Conservation (phyloP, 805 yeast genomes). For the Yamadazyma sp. region DNA sequence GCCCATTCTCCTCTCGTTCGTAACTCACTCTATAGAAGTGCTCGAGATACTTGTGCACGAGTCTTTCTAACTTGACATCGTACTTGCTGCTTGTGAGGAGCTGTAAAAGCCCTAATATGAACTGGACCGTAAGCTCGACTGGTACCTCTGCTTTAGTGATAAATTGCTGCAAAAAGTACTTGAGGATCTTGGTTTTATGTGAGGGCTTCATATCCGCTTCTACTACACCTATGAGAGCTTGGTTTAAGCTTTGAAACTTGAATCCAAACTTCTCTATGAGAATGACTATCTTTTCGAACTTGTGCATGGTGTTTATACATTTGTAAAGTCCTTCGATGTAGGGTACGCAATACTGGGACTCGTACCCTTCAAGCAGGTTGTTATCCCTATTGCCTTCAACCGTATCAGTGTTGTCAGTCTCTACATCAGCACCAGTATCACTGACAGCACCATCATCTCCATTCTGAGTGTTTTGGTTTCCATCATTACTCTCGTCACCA, state of each 20-base stretch:
- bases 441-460: no score
- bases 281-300: background rate
- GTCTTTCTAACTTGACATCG: constrained; percentile 3
- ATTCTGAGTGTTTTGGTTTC: constrained; percentile 1
- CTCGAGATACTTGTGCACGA: constrained; percentile 6
- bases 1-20: background rate
- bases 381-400: no score
- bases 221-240: background rate
- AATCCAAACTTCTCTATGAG: constrained; percentile 5
- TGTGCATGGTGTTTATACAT: background rate
- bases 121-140: background rate
- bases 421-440: no score
- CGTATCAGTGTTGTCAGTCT: no score
- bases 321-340: constrained; percentile 6
- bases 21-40: constrained; percentile 2
- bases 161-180: background rate
- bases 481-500: background rate
- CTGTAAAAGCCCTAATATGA: constrained; percentile 5
- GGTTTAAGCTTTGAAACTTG: background rate
- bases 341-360: background rate
- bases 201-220: constrained; percentile 1
- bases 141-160: background rate
- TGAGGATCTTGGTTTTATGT: constrained; percentile 5
- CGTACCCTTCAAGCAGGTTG: constrained; percentile 3
- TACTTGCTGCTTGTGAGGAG: constrained; percentile 1